Percentiles rank a stretch among this genome's conserved stretches.
These are phyloP conservation scores for Globisporangium ultimum DNA, from an alignment of 352 stramenopile species.

Conservation along the genomic window DNA sequence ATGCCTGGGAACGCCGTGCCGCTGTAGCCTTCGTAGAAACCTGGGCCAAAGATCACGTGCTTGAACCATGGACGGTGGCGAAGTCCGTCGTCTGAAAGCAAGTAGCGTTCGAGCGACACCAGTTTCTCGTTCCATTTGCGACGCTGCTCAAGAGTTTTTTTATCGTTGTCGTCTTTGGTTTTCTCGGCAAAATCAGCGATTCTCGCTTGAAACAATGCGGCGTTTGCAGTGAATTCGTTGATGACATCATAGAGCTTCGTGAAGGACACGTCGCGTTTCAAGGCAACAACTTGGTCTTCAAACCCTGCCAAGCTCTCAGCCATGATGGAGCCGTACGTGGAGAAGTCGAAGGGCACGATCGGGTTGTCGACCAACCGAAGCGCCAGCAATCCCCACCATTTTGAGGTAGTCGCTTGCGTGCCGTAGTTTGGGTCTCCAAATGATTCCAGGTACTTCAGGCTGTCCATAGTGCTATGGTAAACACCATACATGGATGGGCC, in stretches of 20 bases:
- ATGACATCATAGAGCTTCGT: constrained; percentile 35
- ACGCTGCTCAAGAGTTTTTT: not conserved
- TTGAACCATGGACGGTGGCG: constrained; percentile 54
- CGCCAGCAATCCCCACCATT: constrained; percentile 61
- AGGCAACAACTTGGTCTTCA: constrained; percentile 15
- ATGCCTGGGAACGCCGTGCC: constrained; percentile 51
- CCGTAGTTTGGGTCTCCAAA: constrained; percentile 55
- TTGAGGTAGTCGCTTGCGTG: constrained; percentile 36
- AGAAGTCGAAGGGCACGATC: constrained; percentile 68
- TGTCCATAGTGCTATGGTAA: constrained; percentile 90
- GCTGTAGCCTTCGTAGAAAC: constrained; percentile 51
- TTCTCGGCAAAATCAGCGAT: constrained; percentile 7
- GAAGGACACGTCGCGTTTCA: constrained; percentile 26
- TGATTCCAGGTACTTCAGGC: constrained; percentile 59
- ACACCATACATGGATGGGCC: constrained; percentile 42
- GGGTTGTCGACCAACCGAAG: constrained; percentile 50
- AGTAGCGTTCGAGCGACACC: constrained; percentile 41
- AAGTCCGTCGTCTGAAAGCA: constrained; percentile 36
- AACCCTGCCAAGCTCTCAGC: constrained; percentile 34
- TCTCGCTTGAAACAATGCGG: constrained; percentile 23
- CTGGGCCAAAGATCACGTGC: constrained; percentile 57
- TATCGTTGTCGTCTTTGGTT: not conserved
- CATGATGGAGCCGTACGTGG: constrained; percentile 62
- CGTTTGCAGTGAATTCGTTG: constrained; percentile 30
- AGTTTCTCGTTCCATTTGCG: constrained; percentile 46